Evolutionary conservation across 352 stramenopile genomes (phyloP), one percentile per base, ranked within the genome.

Genomic region (Pythium sp.): DNA sequence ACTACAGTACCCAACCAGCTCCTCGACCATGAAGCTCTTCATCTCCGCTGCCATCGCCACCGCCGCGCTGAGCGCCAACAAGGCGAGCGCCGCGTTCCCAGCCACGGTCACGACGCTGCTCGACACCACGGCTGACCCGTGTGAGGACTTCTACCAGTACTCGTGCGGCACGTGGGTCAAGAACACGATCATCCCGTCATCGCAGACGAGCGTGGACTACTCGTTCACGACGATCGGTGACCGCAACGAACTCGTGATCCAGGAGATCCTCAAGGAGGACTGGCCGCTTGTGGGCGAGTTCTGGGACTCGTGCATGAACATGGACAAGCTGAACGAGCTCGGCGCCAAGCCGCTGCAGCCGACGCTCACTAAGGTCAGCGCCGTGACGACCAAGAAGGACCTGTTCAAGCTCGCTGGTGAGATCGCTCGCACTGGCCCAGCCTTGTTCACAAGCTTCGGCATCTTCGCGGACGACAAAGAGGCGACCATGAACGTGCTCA

Each of bases 81-180:
- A 43, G 36, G 36, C 36, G 36, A 43, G 36, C 36, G 36, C 36
- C 11, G 36, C 36, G 36, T 43, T 43, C 36, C 36, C 36, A 18
- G 11, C 36, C 36, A 43, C 36, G 9, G 36, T 43, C 36, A 2
- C 36, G 36, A 43, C 36, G 36, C 36, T 43, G 36, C 36, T 43
- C 11, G 36, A 43, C 61, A 64, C 62, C 6, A 72, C 59, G 2
- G 66, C 73, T 15, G 68, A 89, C 36, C 86, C 86, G 11, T 92
- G 84, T 65, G 69, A 80, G 15, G 84, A 94, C 74, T 92, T 92
- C 56, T 94, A 92, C 77, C 68, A 85, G 58, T 90, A 86, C 78
- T 71, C 77, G 54, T 92, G 84, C 64, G 82, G 84, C 43, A 61
- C 55, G 32, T 92, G 84, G 82, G 65, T 89, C 49, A 66, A 68